Evolutionary conservation across 1,284 basidiomycete species (phyloP).

Genomic region (Cutaneotrichosporon sp.): DNA sequence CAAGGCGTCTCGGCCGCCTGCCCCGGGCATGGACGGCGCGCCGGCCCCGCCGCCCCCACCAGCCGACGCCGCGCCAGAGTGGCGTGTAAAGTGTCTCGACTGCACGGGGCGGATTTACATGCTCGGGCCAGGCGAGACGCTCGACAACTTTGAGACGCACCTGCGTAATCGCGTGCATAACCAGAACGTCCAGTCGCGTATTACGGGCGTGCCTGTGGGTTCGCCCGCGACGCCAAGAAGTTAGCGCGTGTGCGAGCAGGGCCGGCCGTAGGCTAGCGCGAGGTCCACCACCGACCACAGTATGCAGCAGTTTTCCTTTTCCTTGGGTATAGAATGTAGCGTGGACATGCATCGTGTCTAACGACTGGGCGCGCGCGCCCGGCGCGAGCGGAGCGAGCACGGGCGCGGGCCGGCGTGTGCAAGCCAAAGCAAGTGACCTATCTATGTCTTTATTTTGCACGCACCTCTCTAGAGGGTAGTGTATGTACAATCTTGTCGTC

Average conservation of each 20-base stretch:
- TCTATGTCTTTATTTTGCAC: no score
- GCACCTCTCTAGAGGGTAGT: no score
- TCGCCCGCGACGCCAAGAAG: not conserved
- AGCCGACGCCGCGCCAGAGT: conserved; percentile 59
- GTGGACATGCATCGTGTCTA: not conserved
- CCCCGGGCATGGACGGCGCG: no score
- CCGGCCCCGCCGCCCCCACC: conserved; percentile 54
- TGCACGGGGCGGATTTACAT: conserved; percentile 79
- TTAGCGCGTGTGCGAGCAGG: not conserved
- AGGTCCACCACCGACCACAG: no score
- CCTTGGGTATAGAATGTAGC: conserved; percentile 5
- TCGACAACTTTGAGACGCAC: conserved; percentile 91
- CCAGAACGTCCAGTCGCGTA: conserved; percentile 52
- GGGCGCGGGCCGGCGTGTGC: no score
- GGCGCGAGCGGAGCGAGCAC: no score
- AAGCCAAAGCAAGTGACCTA: no score
- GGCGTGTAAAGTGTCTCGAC: conserved; percentile 89
- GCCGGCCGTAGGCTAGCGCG: no score
- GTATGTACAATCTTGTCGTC: no score
- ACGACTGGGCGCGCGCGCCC: not conserved
- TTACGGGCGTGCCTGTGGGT: not conserved
- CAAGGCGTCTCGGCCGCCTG: no score
- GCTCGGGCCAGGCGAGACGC: conserved; percentile 80
- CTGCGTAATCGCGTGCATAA: conserved; percentile 70
- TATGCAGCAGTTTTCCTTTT: no score